phyloP scores from a whole-genome alignment of 1,284 basidiomycete species.

The Irpex sp. region DNA sequence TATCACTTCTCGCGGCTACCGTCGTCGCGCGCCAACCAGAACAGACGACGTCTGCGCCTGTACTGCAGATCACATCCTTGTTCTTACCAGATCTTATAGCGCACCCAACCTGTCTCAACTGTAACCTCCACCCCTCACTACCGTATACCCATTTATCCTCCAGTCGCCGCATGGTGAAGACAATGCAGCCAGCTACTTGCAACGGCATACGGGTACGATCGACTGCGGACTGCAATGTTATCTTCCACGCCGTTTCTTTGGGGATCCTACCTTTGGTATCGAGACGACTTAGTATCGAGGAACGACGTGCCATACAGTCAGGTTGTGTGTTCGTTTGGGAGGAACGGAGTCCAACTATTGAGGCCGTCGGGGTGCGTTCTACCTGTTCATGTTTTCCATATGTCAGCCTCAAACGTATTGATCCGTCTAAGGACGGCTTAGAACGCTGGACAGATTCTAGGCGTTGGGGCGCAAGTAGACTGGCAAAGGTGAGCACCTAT shows the following conservation, averaged over 20 bases:
- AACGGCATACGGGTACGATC: conserved; percentile 35
- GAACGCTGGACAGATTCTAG: conserved; percentile 61
- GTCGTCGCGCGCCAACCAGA: conserved; percentile 1
- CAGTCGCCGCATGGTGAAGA: conserved; percentile 1
- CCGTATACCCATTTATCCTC: background rate
- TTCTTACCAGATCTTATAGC: background rate
- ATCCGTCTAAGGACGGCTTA: conserved; percentile 48
- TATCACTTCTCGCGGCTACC: background rate
- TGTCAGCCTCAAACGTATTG: background rate
- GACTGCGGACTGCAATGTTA: conserved; percentile 37
- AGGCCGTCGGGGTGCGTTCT: conserved; percentile 33
- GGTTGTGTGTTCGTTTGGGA: conserved; percentile 47
- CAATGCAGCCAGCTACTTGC: conserved; percentile 41
- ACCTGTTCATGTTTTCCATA: background rate
- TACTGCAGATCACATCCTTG: background rate
- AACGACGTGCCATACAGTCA: conserved; percentile 38
- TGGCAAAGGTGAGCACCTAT: conserved; percentile 55
- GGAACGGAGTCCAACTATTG: conserved; percentile 35
- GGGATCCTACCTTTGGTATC: conserved; percentile 36
- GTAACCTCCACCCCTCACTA: background rate
- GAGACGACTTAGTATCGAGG: conserved; percentile 38
- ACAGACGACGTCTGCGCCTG: background rate
- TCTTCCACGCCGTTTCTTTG: conserved; percentile 39
- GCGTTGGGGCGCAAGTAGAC: conserved; percentile 72
- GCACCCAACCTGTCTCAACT: background rate